A percentile compares a stretch with the other conserved stretches of the same genome.
phyloP scores from a whole-genome alignment of 495 filamentous ascomycete species.

The Aspergillus bertholletiae region DNA sequence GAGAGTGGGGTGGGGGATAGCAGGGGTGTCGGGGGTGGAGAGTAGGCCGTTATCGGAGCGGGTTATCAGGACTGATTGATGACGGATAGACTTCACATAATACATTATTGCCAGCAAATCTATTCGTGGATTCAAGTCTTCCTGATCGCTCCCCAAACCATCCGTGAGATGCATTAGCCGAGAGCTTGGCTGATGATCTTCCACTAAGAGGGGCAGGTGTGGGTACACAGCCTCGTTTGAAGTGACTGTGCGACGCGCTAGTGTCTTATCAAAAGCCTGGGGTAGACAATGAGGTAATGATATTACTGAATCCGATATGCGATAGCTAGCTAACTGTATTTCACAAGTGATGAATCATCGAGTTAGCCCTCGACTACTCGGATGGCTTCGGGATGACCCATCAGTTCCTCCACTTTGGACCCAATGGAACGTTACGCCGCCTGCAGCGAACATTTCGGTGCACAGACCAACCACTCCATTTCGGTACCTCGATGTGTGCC shows the following conservation, averaged over 20 bases:
- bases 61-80: neutral
- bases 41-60: neutral
- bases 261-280: neutral
- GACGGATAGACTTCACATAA: neutral
- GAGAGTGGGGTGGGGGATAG: too few species aligned
- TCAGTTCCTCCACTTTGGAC: too few species aligned
- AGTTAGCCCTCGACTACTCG: too few species aligned
- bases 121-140: neutral
- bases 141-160: neutral
- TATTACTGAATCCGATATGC: too few species aligned
- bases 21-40: neutral
- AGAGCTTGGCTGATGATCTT: slow-evolving; percentile 1
- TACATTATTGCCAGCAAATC: neutral
- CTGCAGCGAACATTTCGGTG: too few species aligned
- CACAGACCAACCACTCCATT: too few species aligned
- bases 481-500: too few species aligned
- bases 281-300: neutral
- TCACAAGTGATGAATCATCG: too few species aligned
- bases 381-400: too few species aligned
- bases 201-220: neutral
- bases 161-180: neutral
- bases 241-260: neutral
- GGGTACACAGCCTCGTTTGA: neutral
- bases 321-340: too few species aligned
- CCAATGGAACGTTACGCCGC: too few species aligned